A percentile compares a stretch with the other conserved stretches of the same genome.
phyloP scores from a whole-genome alignment of 2,329 filamentous ascomycete species.

The Fusarium nygamai region DNA sequence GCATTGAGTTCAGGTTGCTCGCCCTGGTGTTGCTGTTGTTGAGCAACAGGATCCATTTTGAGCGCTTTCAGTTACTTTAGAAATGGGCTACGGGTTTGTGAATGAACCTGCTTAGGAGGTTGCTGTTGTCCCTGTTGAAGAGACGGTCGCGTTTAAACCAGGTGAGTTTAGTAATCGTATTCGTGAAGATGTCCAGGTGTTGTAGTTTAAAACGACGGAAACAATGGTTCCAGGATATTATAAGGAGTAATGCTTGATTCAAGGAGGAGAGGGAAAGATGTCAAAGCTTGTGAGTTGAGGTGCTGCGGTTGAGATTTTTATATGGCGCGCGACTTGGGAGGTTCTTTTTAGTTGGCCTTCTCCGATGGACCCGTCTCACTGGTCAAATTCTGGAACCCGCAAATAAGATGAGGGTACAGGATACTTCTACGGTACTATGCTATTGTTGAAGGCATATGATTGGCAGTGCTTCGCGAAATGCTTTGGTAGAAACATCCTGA shows the following conservation, averaged over 20 bases:
- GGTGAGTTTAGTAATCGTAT: not conserved
- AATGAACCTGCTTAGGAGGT: not conserved
- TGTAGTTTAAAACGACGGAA: not conserved
- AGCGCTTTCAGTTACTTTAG: not conserved
- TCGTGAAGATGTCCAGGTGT: not conserved
- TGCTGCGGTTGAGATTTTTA: constrained; percentile 40
- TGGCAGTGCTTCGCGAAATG: not conserved
- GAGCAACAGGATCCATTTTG: constrained; percentile 39
- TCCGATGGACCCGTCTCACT: constrained; percentile 34
- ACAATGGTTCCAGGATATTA: not conserved
- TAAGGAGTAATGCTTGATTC: not conserved
- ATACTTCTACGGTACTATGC: not conserved
- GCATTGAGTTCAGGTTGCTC: constrained; percentile 46
- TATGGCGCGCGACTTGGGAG: constrained; percentile 35
- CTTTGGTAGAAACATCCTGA: not conserved
- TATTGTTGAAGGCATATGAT: not conserved
- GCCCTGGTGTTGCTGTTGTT: constrained; percentile 41
- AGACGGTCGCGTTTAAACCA: not conserved
- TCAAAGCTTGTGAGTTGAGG: constrained; percentile 18
- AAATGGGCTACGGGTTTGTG: not conserved
- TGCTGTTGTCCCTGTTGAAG: not conserved
- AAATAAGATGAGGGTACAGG: constrained; percentile 8
- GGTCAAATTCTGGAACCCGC: constrained; percentile 32
- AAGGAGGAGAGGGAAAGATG: not conserved
- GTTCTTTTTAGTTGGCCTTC: constrained; percentile 30